A percentile compares a stretch with the other conserved stretches of the same genome.
Conservation (phyloP, 1,284 basidiomycete species). For the Irpex sp. region DNA sequence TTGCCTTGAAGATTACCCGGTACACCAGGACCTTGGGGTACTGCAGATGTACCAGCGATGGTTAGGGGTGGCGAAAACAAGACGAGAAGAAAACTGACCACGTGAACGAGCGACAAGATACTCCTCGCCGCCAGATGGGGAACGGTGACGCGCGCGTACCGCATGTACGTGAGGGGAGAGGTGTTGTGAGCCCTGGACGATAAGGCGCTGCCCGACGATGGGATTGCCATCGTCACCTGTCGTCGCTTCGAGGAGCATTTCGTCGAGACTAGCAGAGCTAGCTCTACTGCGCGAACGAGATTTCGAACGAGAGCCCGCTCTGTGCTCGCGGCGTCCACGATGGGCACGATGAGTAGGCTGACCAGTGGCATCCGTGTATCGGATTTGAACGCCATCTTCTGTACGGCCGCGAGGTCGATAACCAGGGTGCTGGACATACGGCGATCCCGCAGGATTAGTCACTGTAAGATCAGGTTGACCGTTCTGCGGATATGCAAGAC, state of each 20-base stretch:
- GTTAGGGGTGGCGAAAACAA: not conserved
- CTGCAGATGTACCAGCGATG: constrained; percentile 5
- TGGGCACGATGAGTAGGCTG: constrained; percentile 20
- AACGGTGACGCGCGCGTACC: constrained; percentile 21
- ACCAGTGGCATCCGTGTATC: constrained; percentile 19
- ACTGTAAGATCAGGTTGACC: constrained; percentile 21
- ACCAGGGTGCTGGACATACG: constrained; percentile 15
- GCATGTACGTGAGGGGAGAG: constrained; percentile 15
- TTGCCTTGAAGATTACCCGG: constrained; percentile 34
- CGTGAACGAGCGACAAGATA: constrained; percentile 22
- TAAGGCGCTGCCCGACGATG: constrained; percentile 7
- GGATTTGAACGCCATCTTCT: constrained; percentile 27
- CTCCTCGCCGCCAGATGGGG: constrained; percentile 21
- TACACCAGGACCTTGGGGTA: constrained; percentile 14
- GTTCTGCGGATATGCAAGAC: constrained; percentile 18
- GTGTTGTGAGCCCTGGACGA: constrained; percentile 21
- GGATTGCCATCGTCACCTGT: constrained; percentile 29
- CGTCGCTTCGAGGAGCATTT: constrained; percentile 59
- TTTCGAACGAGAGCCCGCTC: constrained; percentile 19
- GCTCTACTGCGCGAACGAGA: constrained; percentile 30
- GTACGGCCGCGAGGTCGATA: constrained; percentile 15
- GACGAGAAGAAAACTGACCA: constrained; percentile 4
- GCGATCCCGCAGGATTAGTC: constrained; percentile 12
- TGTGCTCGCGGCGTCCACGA: constrained; percentile 18
- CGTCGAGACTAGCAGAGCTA: constrained; percentile 44